Percentiles rank a stretch among this genome's conserved stretches.
These are phyloP conservation scores for Teunomyces aglyptinius DNA, from an alignment of 805 yeast genomes.

Conservation along the genomic window DNA sequence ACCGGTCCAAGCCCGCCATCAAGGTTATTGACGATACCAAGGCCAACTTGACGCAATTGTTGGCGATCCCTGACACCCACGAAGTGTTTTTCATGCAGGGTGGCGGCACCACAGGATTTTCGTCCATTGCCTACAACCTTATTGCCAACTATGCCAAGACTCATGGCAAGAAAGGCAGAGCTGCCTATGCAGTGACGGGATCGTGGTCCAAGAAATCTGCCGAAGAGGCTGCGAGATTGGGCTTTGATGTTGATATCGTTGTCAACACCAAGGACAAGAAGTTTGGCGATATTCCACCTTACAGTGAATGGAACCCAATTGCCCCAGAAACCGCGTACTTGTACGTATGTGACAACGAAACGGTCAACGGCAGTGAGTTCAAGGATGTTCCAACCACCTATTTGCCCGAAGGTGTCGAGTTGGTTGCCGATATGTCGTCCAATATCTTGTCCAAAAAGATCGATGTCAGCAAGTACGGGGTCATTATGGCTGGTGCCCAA, in stretches of 20 bases:
- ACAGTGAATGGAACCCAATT: constrained; percentile 60
- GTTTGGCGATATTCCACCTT: constrained; percentile 64
- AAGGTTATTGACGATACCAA: constrained; percentile 77
- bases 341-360: constrained; percentile 94
- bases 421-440: constrained; percentile 94
- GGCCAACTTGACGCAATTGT: constrained; percentile 57
- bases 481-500: constrained; percentile 97
- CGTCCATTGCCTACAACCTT: constrained; percentile 81
- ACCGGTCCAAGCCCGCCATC: constrained; percentile 82
- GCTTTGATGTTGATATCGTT: constrained; percentile 68
- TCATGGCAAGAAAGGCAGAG: constrained; percentile 68
- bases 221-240: constrained; percentile 85
- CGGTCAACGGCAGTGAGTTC: constrained; percentile 94
- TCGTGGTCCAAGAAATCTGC: constrained; percentile 87
- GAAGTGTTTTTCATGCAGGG: constrained; percentile 96
- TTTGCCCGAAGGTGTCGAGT: constrained; percentile 65
- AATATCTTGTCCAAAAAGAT: constrained; percentile 79
- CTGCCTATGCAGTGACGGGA: constrained; percentile 89
- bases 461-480: constrained; percentile 82
- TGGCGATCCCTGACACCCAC: constrained; percentile 84
- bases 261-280: constrained; percentile 62
- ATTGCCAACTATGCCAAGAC: constrained; percentile 70
- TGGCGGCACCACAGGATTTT: constrained; percentile 96
- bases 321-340: constrained; percentile 72
- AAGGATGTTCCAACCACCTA: constrained; percentile 46